Conservation (phyloP, 2,329 filamentous ascomycete species). For the Zasmidium citrigriseum region DNA sequence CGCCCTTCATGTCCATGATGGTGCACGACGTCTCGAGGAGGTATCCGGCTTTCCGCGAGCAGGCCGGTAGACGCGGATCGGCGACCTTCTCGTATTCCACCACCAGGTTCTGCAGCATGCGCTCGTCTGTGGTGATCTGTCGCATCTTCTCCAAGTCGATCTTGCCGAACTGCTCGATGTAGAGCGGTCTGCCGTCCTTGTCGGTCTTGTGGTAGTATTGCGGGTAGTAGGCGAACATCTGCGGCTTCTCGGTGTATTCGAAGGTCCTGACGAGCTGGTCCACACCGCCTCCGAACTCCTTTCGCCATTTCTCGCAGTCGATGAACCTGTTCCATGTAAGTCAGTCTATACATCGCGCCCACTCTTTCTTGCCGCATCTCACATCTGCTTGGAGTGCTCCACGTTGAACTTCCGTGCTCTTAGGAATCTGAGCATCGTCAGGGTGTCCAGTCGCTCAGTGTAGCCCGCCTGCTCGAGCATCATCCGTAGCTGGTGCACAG, state of each 20-base stretch:
- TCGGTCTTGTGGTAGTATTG: conserved; percentile 99
- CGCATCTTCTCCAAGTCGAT: conserved; percentile 88
- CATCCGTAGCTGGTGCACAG: conserved; percentile 80
- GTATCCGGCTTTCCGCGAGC: conserved; percentile 85
- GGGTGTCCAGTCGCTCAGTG: conserved; percentile 82
- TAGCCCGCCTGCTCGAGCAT: conserved; percentile 82
- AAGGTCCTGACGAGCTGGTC: conserved; percentile 79
- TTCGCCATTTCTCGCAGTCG: conserved; percentile 88
- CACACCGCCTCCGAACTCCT: conserved; percentile 71
- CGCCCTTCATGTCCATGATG: conserved; percentile 96
- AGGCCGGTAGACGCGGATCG: conserved; percentile 90
- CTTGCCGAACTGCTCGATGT: conserved; percentile 94
- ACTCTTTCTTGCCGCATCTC: conserved; percentile 38
- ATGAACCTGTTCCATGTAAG: conserved; percentile 67
- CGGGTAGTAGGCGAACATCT: conserved; percentile 89
- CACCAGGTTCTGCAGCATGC: conserved; percentile 95
- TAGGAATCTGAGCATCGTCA: conserved; percentile 77
- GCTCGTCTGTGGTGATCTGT: conserved; percentile 87
- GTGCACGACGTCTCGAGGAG: conserved; percentile 97
- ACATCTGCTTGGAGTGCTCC: conserved; percentile 83
- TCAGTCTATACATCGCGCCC: conserved; percentile 23
- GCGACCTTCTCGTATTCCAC: conserved; percentile 96
- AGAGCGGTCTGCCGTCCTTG: conserved; percentile 92
- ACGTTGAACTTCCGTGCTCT: conserved; percentile 95
- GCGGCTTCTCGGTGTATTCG: conserved; percentile 80